Percentiles rank a stretch among this genome's conserved stretches.
phyloP scores from a whole-genome alignment of 2,329 filamentous ascomycete species.

The Aspergillus thermomutatus region DNA sequence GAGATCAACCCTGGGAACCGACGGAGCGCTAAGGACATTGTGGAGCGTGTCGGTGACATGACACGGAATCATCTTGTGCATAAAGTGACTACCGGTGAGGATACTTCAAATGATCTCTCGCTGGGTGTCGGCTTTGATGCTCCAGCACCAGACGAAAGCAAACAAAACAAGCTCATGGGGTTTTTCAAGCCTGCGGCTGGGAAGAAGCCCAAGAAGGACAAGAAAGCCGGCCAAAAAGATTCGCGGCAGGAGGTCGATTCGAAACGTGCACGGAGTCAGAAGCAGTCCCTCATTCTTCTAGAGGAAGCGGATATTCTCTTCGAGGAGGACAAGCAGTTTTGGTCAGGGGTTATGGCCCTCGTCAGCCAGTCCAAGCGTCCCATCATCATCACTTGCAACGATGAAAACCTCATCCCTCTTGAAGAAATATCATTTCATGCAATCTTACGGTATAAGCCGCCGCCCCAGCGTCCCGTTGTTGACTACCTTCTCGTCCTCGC shows the following conservation, averaged over 20 bases:
- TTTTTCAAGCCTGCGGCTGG: slow-evolving; percentile 67
- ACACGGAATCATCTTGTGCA: slow-evolving; percentile 89
- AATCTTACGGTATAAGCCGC: slow-evolving; percentile 70
- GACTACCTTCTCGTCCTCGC: slow-evolving; percentile 81
- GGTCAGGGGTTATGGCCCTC: slow-evolving; percentile 74
- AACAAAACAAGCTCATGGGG: slow-evolving; percentile 73
- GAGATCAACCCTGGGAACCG: slow-evolving; percentile 85
- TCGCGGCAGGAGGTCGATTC: slow-evolving; percentile 22
- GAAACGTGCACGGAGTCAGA: slow-evolving; percentile 57
- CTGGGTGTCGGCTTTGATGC: slow-evolving; percentile 45
- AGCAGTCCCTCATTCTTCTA: slow-evolving; percentile 88
- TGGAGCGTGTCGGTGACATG: slow-evolving; percentile 95
- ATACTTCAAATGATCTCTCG: slow-evolving; percentile 10
- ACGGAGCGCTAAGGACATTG: slow-evolving; percentile 81
- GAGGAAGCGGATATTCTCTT: slow-evolving; percentile 94
- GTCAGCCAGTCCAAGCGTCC: slow-evolving; percentile 84
- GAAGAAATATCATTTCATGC: slow-evolving; percentile 75
- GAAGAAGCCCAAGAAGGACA: slow-evolving; percentile 19
- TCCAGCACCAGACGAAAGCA: slow-evolving; percentile 61
- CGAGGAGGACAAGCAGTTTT: slow-evolving; percentile 94
- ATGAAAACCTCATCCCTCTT: slow-evolving; percentile 77
- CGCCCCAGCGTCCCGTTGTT: slow-evolving; percentile 64
- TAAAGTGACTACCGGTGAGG: slow-evolving; percentile 35
- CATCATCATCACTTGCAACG: slow-evolving; percentile 92
- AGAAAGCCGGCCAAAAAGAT: slow-evolving; percentile 15